Evolutionary conservation across 805 yeast species (phyloP), one percentile per base, ranked within the genome.

Genomic region (Candida stauntonica): DNA sequence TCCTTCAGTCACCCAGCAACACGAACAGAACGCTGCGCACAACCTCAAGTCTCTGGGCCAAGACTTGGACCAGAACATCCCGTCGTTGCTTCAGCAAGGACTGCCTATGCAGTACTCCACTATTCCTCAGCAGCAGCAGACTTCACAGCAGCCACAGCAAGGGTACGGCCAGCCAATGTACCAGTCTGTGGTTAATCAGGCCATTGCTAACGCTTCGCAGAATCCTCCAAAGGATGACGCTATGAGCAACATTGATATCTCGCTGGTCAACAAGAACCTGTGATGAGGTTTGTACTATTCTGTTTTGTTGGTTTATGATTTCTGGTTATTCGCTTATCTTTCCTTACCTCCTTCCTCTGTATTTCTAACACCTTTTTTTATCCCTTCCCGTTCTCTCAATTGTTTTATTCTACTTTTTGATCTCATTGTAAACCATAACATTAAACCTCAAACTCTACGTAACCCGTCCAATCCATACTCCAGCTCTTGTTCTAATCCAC

Each of bases 391-490:
- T 17, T 24, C 12, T 14, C 18, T 13, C 31, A 15, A 23, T 12
- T 17, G 19, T 26, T n/a, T 16, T 17, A 13, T 31, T 31, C 19
- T 23, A 14, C 26, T 24, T 24, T 17, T 15, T 24, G 21, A 11
- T 12, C 17, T 16, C 20, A 6, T 21, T 31, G 26, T 29, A 15
- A n/a, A n/a, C n/a, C n/a, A n/a, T n/a, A n/a, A n/a, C n/a, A n/a
- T n/a, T n/a, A n/a, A n/a, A n/a, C n/a, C n/a, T n/a, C n/a, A n/a
- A n/a, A n/a, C n/a, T 15, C 36, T 36, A 18, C 35, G 36, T 15
- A 47, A 41, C 3, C 48, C 57, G 58, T 81, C 87, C 31, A 81
- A 57, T 2, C 87, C 87, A 55, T 70, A 81, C 45, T 79, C 86
- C 50, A 81, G 56, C 46, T 81, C 88, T 44, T 70, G 74, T 48